Percentiles rank a stretch among this genome's conserved stretches.
These are phyloP conservation scores for Termitomyces sp. DNA, from an alignment of 768 basidiomycete genomes.

Conservation along the genomic window DNA sequence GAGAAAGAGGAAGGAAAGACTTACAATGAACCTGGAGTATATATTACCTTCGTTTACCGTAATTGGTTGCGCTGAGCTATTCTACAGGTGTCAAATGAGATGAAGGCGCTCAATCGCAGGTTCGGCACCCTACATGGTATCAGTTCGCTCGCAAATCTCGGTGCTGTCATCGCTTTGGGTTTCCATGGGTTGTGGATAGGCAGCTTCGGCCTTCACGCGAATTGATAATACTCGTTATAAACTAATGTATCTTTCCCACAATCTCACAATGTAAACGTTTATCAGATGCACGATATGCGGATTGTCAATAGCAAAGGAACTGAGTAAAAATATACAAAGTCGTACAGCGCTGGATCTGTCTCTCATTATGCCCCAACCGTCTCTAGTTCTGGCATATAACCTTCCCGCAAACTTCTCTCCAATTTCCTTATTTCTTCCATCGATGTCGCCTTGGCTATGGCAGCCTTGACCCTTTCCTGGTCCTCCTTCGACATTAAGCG, in stretches of 20 bases:
- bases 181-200: slow-evolving; percentile 75
- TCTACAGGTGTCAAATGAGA: slow-evolving; percentile 53
- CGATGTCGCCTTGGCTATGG: slow-evolving; percentile 86
- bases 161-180: slow-evolving; percentile 48
- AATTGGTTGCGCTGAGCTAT: not conserved
- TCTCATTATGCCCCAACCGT: slow-evolving; percentile 63
- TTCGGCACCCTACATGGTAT: slow-evolving; percentile 68
- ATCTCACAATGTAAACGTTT: slow-evolving; percentile 10
- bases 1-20: slow-evolving; percentile 71
- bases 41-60: slow-evolving; percentile 11
- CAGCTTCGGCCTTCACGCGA: slow-evolving; percentile 41
- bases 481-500: slow-evolving; percentile 90
- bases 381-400: slow-evolving; percentile 76
- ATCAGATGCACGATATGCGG: slow-evolving; percentile 7
- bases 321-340: slow-evolving; percentile 24
- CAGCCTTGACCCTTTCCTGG: slow-evolving; percentile 78
- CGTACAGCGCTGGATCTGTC: slow-evolving; percentile 11
- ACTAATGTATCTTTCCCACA: not conserved
- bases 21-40: slow-evolving; percentile 60
- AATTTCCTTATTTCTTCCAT: slow-evolving; percentile 83
- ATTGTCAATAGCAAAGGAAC: slow-evolving; percentile 13
- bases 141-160: slow-evolving; percentile 62
- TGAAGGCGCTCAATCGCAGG: slow-evolving; percentile 62
- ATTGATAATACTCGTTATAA: slow-evolving; percentile 15
- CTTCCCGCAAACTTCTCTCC: slow-evolving; percentile 79